Evolutionary conservation across 139 green algal species (phyloP), one percentile per base, ranked within the genome.

Genomic region (Zygnema cylindricum): DNA sequence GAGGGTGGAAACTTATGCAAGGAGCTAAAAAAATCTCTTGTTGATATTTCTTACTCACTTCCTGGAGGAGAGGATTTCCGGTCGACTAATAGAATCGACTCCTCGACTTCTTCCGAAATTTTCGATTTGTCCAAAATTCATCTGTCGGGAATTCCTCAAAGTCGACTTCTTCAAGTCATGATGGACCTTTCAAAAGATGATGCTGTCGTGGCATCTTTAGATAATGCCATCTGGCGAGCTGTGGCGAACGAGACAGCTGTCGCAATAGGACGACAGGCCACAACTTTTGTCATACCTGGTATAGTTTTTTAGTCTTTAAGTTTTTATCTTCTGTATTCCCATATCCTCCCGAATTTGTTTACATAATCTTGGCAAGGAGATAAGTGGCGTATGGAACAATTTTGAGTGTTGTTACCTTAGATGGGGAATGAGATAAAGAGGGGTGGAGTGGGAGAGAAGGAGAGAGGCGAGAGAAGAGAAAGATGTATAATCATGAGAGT

Each of bases 111-210:
- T 16, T n/a, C 7, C 71, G 71, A 16, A 41, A 16, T 16, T 41
- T 16, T 16, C 11, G 7, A 23, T 54, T 43, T 79, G 71, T 43
- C 71, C 71, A 16, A 40, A 25, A 25, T 43, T 40, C 36, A 16
- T 7, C 7, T 16, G 71, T 3, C 71, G 11, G 82, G 42, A 38
- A 82, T 87, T 41, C 82, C 82, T 3, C 33, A 3, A 21, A 87
- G 82, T 30, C 82, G 82, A 38, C 32, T 87, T 69, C 82, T 82
- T 1, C 82, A 82, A 35, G 82, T 71, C 63, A 42, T 43, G 41
- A 25, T 84, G 33, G 82, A 87, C 42, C 1, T 87, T 54, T 16
- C n/a, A 25, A n/a, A 41, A 32, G 42, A 35, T 54, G 1, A 16
- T 25, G 55, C 32, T 43, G 71, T 55, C 32, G 42, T 43, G n/a